Evolutionary conservation across 2,329 filamentous ascomycete genomes (phyloP), one percentile per base, ranked within the genome.

Genomic region (Colletotrichum navitas): DNA sequence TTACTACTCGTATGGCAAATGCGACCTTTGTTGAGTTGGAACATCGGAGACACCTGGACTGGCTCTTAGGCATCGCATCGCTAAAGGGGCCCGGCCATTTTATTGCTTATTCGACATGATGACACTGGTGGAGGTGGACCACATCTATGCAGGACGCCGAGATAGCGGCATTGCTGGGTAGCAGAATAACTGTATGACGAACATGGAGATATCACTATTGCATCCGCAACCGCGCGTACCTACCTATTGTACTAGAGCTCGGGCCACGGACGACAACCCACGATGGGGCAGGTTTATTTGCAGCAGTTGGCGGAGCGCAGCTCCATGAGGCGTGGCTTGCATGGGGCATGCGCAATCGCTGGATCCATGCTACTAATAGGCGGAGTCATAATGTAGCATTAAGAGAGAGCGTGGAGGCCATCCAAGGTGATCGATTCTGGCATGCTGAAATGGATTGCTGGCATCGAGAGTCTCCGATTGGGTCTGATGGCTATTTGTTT

Each of bases 381-480:
- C 55, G 18, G 63, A 24, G 34, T 12, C 47, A 67, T 55, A n/a
- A 55, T 56, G 58, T 21, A 47, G 43, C 29, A 68, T 26, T n/a
- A 12, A 47, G 45, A 24, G 24, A 26, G 8, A 29, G 34, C 32
- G 63, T 24, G 47, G 26, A 43, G 56, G 56, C 21, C 26, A 62
- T 47, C 45, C 49, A 41, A 51, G 63, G 26, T 36, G 68, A n/a
- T 43, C 56, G 68, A 71, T 68, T 34, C 49, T 63, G 64, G 45
- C 47, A 68, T 63, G 56, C 52, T 41, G 58, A 26, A 43, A 71
- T 59, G 68, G 58, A 51, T 68, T 39, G 29, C 29, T 39, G 36
- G 52, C 68, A 71, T 71, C 68, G 64, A 62, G 43, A 71, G 14
- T 45, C 51, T 39, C 39, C 64, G 45, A 63, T 68, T 71, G 64